These are phyloP conservation scores for Thelephora aurantiotincta DNA, from an alignment of 768 basidiomycete species.

Conservation along the genomic window DNA sequence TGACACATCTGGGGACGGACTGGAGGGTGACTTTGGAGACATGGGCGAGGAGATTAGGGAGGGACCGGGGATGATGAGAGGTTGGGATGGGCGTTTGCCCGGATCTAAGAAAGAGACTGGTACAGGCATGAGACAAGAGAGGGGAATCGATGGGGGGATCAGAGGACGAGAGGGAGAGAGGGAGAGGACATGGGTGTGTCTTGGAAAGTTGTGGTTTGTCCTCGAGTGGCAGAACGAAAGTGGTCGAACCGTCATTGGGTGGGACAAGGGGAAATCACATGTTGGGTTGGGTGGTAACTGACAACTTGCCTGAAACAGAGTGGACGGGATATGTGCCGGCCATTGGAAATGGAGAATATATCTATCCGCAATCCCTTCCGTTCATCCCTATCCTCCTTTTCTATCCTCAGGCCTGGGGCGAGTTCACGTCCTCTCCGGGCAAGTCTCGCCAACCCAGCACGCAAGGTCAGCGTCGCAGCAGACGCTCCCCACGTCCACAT, in stretches of 20 bases:
- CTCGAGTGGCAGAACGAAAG: not conserved
- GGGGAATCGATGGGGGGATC: constrained; percentile 2
- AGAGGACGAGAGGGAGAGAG: constrained; percentile 7
- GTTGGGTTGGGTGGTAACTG: not conserved
- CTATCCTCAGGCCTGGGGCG: too few relatives aligned
- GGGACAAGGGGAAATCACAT: not conserved
- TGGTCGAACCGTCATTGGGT: not conserved
- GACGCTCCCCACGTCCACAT: constrained; percentile 29
- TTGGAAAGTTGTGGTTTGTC: not conserved
- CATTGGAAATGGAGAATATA: not conserved
- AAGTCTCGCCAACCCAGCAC: too few relatives aligned
- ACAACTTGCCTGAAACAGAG: constrained; percentile 1
- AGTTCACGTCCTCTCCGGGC: too few relatives aligned
- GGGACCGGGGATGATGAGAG: constrained; percentile 1
- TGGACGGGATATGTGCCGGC: not conserved
- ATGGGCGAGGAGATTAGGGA: not conserved
- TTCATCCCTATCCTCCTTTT: too few relatives aligned
- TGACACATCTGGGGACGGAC: constrained; percentile 3
- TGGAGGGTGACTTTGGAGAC: not conserved
- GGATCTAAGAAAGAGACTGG: not conserved
- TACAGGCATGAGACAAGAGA: not conserved
- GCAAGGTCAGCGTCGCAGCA: too few relatives aligned
- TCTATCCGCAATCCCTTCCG: not conserved
- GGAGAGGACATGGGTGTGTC: constrained; percentile 1
- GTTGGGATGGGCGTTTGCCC: constrained; percentile 6